phyloP scores from a whole-genome alignment of 2,329 filamentous ascomycete genomes.

The Biscogniauxia sp. region DNA sequence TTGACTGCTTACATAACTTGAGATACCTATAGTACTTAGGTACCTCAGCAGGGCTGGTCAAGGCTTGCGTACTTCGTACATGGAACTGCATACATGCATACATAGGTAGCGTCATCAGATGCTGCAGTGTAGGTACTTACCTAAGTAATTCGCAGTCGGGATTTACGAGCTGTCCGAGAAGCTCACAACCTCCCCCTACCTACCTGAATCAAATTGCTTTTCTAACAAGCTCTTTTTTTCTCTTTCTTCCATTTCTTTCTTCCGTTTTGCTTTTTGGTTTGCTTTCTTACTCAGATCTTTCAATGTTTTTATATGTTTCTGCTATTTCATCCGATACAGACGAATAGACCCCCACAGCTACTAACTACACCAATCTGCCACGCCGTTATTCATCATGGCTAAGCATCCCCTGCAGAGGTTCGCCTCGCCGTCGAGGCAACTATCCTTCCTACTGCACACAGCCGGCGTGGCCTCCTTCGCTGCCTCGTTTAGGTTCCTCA shows the following conservation, averaged over 20 bases:
- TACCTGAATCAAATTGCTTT: background rate
- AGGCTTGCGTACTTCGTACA: background rate
- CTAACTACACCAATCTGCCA: conserved; percentile 16
- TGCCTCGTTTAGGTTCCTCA: conserved; percentile 52
- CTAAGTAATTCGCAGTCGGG: no score
- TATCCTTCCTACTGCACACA: conserved; percentile 62
- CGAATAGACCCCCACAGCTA: no score
- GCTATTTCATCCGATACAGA: no score
- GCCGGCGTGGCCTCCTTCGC: conserved; percentile 51
- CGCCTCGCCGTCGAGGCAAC: conserved; percentile 59
- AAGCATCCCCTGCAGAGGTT: conserved; percentile 67
- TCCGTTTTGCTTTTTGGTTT: no score
- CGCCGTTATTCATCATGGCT: conserved; percentile 36
- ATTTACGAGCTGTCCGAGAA: background rate
- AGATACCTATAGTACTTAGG: no score
- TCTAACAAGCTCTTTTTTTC: background rate
- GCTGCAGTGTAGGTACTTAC: no score
- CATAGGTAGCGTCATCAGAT: background rate
- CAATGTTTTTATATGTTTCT: no score
- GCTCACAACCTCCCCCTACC: background rate
- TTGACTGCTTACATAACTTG: no score
- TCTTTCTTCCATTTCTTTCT: background rate
- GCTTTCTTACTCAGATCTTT: no score
- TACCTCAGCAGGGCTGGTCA: background rate
- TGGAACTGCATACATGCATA: background rate